Conservation (phyloP, 192 early-diverging fungal genomes). For the Diversispora eburnea region DNA sequence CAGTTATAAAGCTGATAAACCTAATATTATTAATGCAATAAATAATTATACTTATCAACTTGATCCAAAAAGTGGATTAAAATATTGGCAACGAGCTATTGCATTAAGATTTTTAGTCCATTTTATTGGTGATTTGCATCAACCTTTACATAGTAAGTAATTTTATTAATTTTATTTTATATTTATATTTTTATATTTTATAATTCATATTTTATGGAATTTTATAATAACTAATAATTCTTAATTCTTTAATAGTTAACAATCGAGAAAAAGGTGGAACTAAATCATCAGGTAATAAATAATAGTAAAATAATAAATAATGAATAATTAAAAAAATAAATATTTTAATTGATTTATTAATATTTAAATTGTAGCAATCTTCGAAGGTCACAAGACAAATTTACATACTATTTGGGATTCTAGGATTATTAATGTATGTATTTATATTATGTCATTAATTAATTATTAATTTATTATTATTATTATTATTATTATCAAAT, state of each 20-base stretch:
- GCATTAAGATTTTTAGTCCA: conserved; percentile 45
- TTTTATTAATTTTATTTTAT: too few species aligned
- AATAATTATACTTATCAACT: conserved; percentile 40
- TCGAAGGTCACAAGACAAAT: conserved; percentile 30
- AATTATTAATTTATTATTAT: background rate
- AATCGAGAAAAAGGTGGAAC: conserved; percentile 2
- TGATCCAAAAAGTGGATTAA: conserved; percentile 28
- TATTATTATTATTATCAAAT: background rate
- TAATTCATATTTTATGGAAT: background rate
- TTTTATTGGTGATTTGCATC: conserved; percentile 48
- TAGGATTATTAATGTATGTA: conserved; percentile 33
- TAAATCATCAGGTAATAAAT: conserved; percentile 6
- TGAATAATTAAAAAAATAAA: background rate
- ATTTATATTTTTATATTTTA: background rate
- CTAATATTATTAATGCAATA: conserved; percentile 38
- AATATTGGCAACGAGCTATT: conserved; percentile 13
- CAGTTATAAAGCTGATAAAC: conserved; percentile 26
- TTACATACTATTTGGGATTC: conserved; percentile 43
- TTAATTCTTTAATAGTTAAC: background rate
- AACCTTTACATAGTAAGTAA: conserved; percentile 42
- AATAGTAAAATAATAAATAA: background rate
- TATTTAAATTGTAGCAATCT: background rate
- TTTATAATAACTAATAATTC: background rate
- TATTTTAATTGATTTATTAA: too few species aligned
- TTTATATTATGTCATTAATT: background rate